A percentile compares a stretch with the other conserved stretches of the same genome.
phyloP scores from a whole-genome alignment of 495 filamentous ascomycete species.

The Chaetomidium leptoderma region DNA sequence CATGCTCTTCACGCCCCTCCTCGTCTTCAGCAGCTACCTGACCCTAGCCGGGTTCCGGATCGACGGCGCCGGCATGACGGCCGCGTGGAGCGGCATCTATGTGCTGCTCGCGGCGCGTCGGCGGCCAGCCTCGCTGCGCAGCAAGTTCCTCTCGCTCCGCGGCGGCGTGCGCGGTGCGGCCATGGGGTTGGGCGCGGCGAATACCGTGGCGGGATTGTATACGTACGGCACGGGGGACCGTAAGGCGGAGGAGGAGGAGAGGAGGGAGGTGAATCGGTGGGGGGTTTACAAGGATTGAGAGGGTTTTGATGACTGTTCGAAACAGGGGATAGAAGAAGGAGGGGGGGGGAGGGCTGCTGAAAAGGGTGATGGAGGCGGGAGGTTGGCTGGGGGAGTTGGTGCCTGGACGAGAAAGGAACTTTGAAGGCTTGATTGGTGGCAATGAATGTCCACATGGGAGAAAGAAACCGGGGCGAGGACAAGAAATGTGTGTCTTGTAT shows the following conservation, averaged over 20 bases:
- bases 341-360: not conserved
- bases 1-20: slow-evolving; percentile 74
- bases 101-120: slow-evolving; percentile 68
- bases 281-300: slow-evolving; percentile 27
- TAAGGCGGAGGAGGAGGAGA: slow-evolving; percentile 44
- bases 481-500: too few species aligned
- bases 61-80: slow-evolving; percentile 78
- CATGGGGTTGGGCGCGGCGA: slow-evolving; percentile 64
- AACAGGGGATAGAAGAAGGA: not conserved
- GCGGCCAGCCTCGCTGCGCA: slow-evolving; percentile 50
- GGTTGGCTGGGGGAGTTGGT: not conserved
- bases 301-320: too few species aligned
- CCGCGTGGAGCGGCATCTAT: slow-evolving; percentile 84
- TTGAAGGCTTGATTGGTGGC: too few species aligned
- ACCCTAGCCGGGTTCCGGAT: slow-evolving; percentile 73
- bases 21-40: slow-evolving; percentile 83
- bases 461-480: too few species aligned
- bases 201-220: slow-evolving; percentile 65
- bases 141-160: slow-evolving; percentile 46
- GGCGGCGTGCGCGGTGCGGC: slow-evolving; percentile 68
- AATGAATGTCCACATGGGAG: too few species aligned
- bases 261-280: slow-evolving; percentile 47
- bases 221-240: slow-evolving; percentile 64
- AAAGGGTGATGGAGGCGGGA: not conserved
- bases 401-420: too few species aligned